Evolutionary conservation across 2,329 filamentous ascomycete genomes (phyloP).

Genomic region (Stemphylium beticola): DNA sequence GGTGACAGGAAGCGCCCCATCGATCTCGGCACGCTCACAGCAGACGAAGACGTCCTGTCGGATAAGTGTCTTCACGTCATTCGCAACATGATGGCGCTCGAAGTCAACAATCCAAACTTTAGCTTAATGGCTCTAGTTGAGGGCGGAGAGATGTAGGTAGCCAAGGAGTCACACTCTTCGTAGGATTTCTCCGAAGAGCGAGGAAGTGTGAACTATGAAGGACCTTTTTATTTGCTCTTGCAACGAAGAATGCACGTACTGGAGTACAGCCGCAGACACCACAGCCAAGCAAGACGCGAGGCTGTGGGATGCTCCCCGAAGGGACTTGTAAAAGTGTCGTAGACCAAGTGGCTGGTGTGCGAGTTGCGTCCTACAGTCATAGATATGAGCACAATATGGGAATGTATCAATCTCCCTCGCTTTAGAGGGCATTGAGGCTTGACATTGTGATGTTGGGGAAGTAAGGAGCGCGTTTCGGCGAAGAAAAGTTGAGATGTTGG

Average conservation of each 20-base stretch:
- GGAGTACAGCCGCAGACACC: constrained; percentile 52
- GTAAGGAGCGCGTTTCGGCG: constrained; percentile 4
- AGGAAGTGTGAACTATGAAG: constrained; percentile 63
- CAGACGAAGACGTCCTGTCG: constrained; percentile 31
- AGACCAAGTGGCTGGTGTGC: constrained; percentile 57
- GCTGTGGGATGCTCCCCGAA: constrained; percentile 52
- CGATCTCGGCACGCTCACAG: constrained; percentile 33
- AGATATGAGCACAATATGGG: neutral
- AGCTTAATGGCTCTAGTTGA: constrained; percentile 41
- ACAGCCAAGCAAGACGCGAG: constrained; percentile 56
- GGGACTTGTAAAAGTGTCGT: constrained; percentile 53
- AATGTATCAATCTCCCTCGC: neutral
- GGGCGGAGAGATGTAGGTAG: constrained; percentile 52
- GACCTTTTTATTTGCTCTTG: constrained; percentile 55
- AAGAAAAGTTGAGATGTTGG: constrained; percentile 22
- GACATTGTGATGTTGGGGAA: constrained; percentile 9
- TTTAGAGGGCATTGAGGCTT: constrained; percentile 1
- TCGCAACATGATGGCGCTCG: constrained; percentile 25
- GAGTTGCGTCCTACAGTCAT: constrained; percentile 31
- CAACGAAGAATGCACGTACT: constrained; percentile 52
- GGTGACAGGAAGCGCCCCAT: constrained; percentile 40
- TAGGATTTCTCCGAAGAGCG: constrained; percentile 52
- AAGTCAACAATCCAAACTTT: constrained; percentile 31
- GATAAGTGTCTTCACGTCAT: constrained; percentile 29
- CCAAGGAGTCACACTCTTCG: constrained; percentile 60